Evolutionary conservation across 192 early-diverging fungal genomes (phyloP).

Genomic region (Backusella morwellensis): DNA sequence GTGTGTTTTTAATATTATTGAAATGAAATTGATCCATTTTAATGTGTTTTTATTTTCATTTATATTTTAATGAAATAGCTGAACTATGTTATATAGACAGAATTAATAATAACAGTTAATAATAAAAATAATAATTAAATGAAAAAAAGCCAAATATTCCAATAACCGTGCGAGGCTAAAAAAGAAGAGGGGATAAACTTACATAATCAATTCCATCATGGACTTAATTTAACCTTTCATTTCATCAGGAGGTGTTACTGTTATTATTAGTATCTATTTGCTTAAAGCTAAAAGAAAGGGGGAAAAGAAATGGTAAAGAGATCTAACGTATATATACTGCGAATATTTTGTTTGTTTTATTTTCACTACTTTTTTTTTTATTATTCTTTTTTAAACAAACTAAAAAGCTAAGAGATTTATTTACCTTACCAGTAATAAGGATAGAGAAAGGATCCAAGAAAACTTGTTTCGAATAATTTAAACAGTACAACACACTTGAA

Average conservation of each 20-base stretch:
- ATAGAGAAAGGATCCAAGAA: too few species aligned
- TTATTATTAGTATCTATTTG: background rate
- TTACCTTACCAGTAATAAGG: too few species aligned
- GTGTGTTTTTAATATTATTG: background rate
- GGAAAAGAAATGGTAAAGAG: too few species aligned
- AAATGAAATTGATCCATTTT: background rate
- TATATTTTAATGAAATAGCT: background rate
- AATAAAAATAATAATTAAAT: background rate
- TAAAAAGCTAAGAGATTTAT: too few species aligned
- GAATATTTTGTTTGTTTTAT: background rate
- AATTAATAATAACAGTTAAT: background rate
- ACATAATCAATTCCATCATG: background rate
- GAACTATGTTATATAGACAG: background rate
- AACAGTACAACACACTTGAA: too few species aligned
- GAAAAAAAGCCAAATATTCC: background rate
- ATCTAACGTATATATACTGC: background rate
- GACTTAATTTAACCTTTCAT: background rate
- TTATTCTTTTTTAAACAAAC: too few species aligned
- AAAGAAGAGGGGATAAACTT: background rate
- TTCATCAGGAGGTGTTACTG: background rate
- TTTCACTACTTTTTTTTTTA: too few species aligned
- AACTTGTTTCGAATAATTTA: too few species aligned
- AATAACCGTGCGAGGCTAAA: background rate
- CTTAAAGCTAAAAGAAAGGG: too few species aligned
- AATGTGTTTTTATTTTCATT: slow-evolving; percentile 2